These are phyloP conservation scores for Aspergillus ibericus DNA, from an alignment of 2,329 filamentous ascomycete genomes.

Conservation along the genomic window DNA sequence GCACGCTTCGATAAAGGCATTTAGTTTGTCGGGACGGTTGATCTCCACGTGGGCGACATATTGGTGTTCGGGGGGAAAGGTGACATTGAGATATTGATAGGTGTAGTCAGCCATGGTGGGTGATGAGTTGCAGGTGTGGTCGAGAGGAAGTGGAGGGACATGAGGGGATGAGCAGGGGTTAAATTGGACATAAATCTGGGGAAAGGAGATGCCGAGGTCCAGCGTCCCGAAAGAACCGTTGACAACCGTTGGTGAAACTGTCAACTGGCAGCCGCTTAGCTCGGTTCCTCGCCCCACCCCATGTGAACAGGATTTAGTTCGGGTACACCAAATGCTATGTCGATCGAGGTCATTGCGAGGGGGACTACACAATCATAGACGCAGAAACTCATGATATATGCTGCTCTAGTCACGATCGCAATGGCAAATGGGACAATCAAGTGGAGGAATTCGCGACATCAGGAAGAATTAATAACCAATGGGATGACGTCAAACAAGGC, in stretches of 20 bases:
- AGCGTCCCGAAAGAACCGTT: too few relatives aligned
- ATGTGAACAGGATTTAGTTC: too few relatives aligned
- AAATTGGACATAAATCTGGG: neutral
- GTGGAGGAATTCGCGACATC: neutral
- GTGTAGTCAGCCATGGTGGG: constrained; percentile 27
- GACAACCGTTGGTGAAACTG: too few relatives aligned
- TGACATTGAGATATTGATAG: constrained; percentile 67
- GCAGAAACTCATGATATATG: too few relatives aligned
- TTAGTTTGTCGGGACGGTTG: constrained; percentile 81
- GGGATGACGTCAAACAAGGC: neutral
- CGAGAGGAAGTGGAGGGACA: neutral
- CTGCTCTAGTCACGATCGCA: too few relatives aligned
- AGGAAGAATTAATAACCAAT: neutral
- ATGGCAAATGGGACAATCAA: too few relatives aligned
- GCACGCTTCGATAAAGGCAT: constrained; percentile 74
- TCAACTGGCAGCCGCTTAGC: too few relatives aligned
- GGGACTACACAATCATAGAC: too few relatives aligned
- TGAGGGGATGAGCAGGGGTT: neutral
- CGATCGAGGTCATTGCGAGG: too few relatives aligned
- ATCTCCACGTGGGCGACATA: constrained; percentile 90
- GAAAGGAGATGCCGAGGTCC: neutral
- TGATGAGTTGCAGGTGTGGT: neutral
- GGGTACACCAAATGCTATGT: too few relatives aligned
- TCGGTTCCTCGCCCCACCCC: too few relatives aligned
- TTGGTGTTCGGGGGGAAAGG: constrained; percentile 59